A percentile compares a stretch with the other conserved stretches of the same genome.
These are phyloP conservation scores for Halenospora varia DNA, from an alignment of 495 filamentous ascomycete genomes.

Conservation along the genomic window DNA sequence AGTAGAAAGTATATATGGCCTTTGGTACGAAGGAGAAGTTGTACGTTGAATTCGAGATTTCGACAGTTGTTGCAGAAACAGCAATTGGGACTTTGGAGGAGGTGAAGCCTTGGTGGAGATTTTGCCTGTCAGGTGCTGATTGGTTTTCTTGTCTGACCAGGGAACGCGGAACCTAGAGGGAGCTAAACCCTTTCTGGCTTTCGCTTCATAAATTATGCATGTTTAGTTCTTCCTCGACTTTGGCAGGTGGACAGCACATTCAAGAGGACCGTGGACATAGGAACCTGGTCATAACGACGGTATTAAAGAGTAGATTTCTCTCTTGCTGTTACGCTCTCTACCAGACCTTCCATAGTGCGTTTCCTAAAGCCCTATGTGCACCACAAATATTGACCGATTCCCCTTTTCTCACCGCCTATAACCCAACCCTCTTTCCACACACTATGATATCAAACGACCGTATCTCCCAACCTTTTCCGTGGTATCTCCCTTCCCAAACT, in stretches of 20 bases:
- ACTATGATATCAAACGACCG: not conserved
- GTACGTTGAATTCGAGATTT: too few species aligned
- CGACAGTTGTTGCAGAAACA: too few species aligned
- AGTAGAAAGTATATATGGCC: not conserved
- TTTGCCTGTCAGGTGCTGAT: too few species aligned
- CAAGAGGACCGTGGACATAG: not conserved
- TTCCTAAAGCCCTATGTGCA: not conserved
- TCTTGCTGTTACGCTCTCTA: not conserved
- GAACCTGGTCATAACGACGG: not conserved
- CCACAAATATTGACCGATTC: not conserved
- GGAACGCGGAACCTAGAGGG: too few species aligned
- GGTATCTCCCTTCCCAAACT: not conserved
- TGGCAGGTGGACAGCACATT: not conserved
- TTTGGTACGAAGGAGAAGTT: too few species aligned
- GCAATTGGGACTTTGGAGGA: too few species aligned
- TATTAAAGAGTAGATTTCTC: not conserved
- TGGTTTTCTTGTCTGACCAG: too few species aligned
- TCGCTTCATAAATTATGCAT: too few species aligned
- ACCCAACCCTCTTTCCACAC: not conserved
- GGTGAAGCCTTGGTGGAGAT: too few species aligned
- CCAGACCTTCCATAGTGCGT: too few species aligned
- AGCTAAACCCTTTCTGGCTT: too few species aligned
- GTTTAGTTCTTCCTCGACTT: not conserved
- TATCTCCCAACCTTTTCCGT: not conserved
- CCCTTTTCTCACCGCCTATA: not conserved